phyloP scores from a whole-genome alignment of 192 early-diverging fungal species.

The Linnemannia schmuckeri region DNA sequence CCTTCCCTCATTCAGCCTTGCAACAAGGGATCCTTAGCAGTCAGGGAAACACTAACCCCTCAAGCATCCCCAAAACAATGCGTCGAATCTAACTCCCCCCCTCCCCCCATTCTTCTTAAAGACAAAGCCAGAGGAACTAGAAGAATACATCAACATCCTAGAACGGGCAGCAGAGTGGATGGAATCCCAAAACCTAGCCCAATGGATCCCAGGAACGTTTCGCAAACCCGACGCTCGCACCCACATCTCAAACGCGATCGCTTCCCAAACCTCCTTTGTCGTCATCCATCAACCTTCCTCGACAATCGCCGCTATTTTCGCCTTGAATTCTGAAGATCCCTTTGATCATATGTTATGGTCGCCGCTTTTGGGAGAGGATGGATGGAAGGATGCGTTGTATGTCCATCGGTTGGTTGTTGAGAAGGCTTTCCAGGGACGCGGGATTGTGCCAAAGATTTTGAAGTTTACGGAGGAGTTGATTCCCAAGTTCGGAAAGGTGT shows the following conservation, averaged over 20 bases:
- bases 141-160: constrained; percentile 41
- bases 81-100: too few species aligned
- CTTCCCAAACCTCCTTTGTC: constrained; percentile 30
- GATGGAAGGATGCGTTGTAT: constrained; percentile 50
- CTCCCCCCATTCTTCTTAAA: neutral
- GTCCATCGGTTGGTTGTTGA: constrained; percentile 51
- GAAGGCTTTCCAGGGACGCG: constrained; percentile 31
- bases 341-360: constrained; percentile 56
- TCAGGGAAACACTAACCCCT: neutral
- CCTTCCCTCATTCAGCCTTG: neutral
- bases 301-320: constrained; percentile 49
- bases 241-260: constrained; percentile 34
- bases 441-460: constrained; percentile 36
- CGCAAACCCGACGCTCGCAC: constrained; percentile 13
- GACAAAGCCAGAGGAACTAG: constrained; percentile 36
- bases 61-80: neutral
- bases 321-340: constrained; percentile 42
- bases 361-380: constrained; percentile 15
- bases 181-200: constrained; percentile 39
- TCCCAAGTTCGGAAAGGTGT: constrained; percentile 6
- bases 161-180: constrained; percentile 54
- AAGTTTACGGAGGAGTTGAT: constrained; percentile 35
- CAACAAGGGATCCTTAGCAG: neutral
- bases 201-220: constrained; percentile 55
- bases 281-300: constrained; percentile 13